phyloP scores from a whole-genome alignment of 169 alveolate species.

The Babesia bovis region DNA sequence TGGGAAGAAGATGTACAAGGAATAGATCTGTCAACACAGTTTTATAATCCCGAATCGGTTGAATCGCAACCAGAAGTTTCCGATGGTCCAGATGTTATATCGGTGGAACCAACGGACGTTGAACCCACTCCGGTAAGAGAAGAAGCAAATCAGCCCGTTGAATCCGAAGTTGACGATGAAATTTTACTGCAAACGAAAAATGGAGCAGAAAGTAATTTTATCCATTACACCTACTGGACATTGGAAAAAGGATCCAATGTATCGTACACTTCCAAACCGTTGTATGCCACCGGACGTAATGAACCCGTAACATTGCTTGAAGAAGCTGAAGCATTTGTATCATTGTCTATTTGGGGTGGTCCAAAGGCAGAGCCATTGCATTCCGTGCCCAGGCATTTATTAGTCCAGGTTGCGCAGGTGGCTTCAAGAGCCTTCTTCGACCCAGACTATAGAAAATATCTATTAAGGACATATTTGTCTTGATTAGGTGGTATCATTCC shows the following conservation, averaged over 20 bases:
- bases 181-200: background rate
- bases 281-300: background rate
- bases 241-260: slow-evolving; percentile 56
- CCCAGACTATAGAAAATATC: slow-evolving; percentile 59
- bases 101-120: background rate
- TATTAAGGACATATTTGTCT: slow-evolving; percentile 5
- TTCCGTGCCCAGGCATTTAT: slow-evolving; percentile 46
- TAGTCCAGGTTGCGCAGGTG: slow-evolving; percentile 57
- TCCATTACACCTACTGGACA: slow-evolving; percentile 56
- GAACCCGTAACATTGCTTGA: slow-evolving; percentile 42
- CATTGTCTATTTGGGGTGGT: slow-evolving; percentile 34
- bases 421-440: slow-evolving; percentile 64
- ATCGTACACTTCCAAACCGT: slow-evolving; percentile 39
- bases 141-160: background rate
- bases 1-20: slow-evolving; percentile 59
- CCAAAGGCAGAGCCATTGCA: background rate
- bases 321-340: slow-evolving; percentile 61
- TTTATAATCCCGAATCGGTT: background rate
- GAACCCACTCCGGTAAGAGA: background rate
- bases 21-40: background rate
- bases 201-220: slow-evolving; percentile 26
- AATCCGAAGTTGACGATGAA: background rate
- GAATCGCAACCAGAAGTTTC: background rate
- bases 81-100: background rate
- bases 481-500: background rate